Percentiles rank a stretch among this genome's conserved stretches.
phyloP scores from a whole-genome alignment of 2,329 filamentous ascomycete species.

The Cryphonectria japonica region DNA sequence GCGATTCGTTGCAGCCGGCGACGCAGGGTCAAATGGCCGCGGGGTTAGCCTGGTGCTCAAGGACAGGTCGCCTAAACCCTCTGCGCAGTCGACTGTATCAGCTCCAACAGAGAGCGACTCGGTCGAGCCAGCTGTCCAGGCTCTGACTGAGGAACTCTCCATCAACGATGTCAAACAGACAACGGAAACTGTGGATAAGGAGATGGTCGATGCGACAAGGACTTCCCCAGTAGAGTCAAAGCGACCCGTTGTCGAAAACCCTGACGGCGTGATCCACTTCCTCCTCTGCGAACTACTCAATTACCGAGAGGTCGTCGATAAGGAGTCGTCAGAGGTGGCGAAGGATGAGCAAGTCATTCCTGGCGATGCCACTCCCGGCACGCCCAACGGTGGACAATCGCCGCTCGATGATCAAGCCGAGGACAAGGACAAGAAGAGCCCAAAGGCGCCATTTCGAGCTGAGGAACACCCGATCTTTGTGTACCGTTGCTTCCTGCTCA shows the following conservation, averaged over 20 bases:
- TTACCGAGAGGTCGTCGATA: conserved; percentile 91
- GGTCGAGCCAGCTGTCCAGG: conserved; percentile 50
- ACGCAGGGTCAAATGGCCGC: conserved; percentile 34
- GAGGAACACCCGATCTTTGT: conserved; percentile 96
- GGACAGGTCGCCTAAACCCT: conserved; percentile 12
- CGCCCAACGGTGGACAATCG: conserved; percentile 12
- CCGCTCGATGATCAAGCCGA: conserved; percentile 28
- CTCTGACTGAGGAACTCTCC: conserved; percentile 48
- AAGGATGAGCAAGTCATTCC: conserved; percentile 50
- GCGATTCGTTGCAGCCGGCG: conserved; percentile 52
- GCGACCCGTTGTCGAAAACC: conserved; percentile 84
- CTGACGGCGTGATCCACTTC: conserved; percentile 94
- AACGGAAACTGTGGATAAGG: conserved; percentile 62
- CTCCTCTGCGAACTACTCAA: conserved; percentile 89
- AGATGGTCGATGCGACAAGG: conserved; percentile 69
- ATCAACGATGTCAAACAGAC: conserved; percentile 61
- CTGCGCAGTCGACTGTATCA: conserved; percentile 13
- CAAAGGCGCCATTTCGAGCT: conserved; percentile 81
- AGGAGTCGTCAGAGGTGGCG: conserved; percentile 55
- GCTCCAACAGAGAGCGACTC: conserved; percentile 41
- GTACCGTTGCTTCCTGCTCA: conserved; percentile 92
- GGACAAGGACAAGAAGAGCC: conserved; percentile 64
- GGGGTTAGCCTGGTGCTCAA: conserved; percentile 24
- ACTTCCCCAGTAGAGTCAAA: conserved; percentile 66
- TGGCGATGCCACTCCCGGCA: conserved; percentile 38